Evolutionary conservation across 2,329 filamentous ascomycete species (phyloP).

Genomic region (Teratosphaeria destructans): DNA sequence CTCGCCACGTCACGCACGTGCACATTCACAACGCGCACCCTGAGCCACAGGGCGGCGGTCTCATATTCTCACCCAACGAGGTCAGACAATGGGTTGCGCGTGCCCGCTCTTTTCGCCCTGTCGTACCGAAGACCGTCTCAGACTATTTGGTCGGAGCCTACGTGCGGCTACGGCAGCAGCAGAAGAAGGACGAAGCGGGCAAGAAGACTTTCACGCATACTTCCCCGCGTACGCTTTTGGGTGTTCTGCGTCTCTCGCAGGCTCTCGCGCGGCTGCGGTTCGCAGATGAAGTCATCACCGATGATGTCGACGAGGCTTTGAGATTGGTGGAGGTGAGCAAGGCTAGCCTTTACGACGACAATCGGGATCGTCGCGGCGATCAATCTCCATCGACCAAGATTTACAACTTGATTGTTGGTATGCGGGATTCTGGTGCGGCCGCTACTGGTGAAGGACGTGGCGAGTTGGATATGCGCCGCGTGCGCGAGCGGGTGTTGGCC

Average conservation of each 20-base stretch:
- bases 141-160: conserved; percentile 98
- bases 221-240: conserved; percentile 84
- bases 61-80: conserved; percentile 87
- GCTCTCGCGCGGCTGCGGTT: conserved; percentile 88
- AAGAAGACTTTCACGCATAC: conserved; percentile 92
- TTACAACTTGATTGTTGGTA: conserved; percentile 82
- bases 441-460: conserved; percentile 64
- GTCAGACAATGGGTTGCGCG: conserved; percentile 93
- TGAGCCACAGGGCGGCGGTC: conserved; percentile 50
- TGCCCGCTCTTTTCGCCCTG: conserved; percentile 78
- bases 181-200: conserved; percentile 80
- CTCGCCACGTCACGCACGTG: conserved; percentile 89
- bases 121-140: conserved; percentile 72
- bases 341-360: conserved; percentile 71
- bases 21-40: conserved; percentile 96
- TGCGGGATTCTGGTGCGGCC: conserved; percentile 74
- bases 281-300: conserved; percentile 69
- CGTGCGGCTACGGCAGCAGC: conserved; percentile 83
- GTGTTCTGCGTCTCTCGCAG: conserved; percentile 85
- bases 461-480: conserved; percentile 77
- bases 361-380: conserved; percentile 48
- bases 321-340: conserved; percentile 89
- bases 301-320: conserved; percentile 92
- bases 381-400: conserved; percentile 81
- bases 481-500: conserved; percentile 82